phyloP scores from a whole-genome alignment of 768 basidiomycete genomes.

The Lactarius sanguifluus region DNA sequence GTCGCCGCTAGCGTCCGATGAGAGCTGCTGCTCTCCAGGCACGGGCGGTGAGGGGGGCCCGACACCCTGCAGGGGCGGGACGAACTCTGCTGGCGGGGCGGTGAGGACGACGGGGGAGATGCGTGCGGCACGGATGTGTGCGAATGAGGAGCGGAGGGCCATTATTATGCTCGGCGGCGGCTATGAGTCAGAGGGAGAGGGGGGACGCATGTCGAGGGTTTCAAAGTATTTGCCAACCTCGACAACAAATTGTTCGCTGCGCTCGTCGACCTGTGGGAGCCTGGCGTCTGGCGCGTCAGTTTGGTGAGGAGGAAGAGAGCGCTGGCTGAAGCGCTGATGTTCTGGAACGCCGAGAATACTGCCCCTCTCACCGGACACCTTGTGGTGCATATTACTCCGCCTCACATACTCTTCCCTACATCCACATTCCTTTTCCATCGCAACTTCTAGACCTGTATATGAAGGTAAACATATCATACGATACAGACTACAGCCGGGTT shows the following conservation, averaged over 20 bases:
- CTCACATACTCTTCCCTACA: too few relatives aligned
- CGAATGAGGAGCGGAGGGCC: constrained; percentile 72
- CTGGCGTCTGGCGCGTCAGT: constrained; percentile 67
- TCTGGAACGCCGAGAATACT: too few relatives aligned
- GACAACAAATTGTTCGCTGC: constrained; percentile 80
- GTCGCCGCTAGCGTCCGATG: constrained; percentile 23
- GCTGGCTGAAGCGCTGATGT: not conserved
- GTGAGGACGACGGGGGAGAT: constrained; percentile 88
- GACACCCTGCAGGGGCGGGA: constrained; percentile 77
- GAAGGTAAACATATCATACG: too few relatives aligned
- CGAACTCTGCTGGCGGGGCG: constrained; percentile 67
- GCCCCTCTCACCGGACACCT: too few relatives aligned
- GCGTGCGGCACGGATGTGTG: constrained; percentile 77
- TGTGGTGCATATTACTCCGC: too few relatives aligned
- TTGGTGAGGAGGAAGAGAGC: constrained; percentile 81
- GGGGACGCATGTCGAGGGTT: constrained; percentile 60
- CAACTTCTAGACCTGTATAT: too few relatives aligned
- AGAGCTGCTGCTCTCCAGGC: not conserved
- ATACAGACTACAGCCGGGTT: too few relatives aligned
- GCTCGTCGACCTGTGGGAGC: constrained; percentile 77
- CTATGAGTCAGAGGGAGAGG: constrained; percentile 9
- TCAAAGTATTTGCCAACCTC: constrained; percentile 87
- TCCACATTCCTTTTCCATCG: too few relatives aligned
- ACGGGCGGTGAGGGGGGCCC: constrained; percentile 49
- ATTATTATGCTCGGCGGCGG: constrained; percentile 62